phyloP scores from a whole-genome alignment of 1,139 yeast genomes.

The Geotrichum aggregatum region DNA sequence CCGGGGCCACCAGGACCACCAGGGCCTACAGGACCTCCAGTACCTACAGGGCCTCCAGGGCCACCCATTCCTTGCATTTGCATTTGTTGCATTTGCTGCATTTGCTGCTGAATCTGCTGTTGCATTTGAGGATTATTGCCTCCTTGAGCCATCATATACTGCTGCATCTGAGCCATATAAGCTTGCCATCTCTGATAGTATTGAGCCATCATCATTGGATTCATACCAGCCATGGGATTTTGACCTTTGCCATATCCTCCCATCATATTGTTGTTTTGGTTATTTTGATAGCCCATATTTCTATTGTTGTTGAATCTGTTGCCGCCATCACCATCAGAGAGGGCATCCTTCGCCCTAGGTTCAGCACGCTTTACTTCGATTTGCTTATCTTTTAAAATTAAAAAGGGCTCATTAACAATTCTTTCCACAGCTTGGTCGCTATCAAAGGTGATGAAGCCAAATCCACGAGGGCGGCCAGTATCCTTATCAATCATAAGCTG shows the following conservation, averaged over 20 bases:
- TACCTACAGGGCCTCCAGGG: background rate
- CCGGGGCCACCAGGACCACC: constrained; percentile 8
- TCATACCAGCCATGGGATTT: constrained; percentile 45
- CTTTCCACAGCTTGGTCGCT: constrained; percentile 93
- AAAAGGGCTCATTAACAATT: constrained; percentile 77
- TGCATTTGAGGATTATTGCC: constrained; percentile 43
- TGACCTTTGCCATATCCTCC: constrained; percentile 21
- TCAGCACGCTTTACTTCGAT: constrained; percentile 98
- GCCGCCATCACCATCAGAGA: constrained; percentile 25
- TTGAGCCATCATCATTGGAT: constrained; percentile 82
- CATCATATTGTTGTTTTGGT: constrained; percentile 19
- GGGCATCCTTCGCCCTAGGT: constrained; percentile 51
- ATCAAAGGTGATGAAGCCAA: constrained; percentile 95
- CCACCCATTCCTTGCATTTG: constrained; percentile 20
- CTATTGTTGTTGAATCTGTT: constrained; percentile 26
- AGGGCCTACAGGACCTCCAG: constrained; percentile 1
- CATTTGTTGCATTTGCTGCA: constrained; percentile 29
- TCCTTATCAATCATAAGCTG: constrained; percentile 97
- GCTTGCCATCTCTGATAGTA: constrained; percentile 85
- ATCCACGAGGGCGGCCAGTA: constrained; percentile 96
- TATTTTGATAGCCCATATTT: constrained; percentile 21
- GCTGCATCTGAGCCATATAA: constrained; percentile 46
- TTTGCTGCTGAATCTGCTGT: constrained; percentile 40
- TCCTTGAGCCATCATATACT: constrained; percentile 36
- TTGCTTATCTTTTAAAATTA: constrained; percentile 80